Percentiles rank a stretch among this genome's conserved stretches.
phyloP scores from a whole-genome alignment of 768 basidiomycete species.

The Boletus edulis region DNA sequence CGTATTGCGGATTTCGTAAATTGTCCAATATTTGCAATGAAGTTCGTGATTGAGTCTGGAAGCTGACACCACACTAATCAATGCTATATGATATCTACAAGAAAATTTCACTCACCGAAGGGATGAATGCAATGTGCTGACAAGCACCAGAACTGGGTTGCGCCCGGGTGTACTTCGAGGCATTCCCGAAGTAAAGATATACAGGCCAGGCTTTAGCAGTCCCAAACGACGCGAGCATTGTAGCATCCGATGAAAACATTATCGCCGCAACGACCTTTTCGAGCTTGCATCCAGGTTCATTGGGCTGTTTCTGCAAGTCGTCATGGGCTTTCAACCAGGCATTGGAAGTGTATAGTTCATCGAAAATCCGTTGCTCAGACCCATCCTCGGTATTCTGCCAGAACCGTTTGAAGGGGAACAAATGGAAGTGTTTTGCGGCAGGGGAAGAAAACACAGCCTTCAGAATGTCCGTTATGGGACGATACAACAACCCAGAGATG shows the following conservation, averaged over 20 bases:
- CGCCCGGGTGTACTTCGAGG: neutral
- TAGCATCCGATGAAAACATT: neutral
- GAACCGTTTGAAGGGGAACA: neutral
- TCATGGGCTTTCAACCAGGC: neutral
- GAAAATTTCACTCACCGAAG: neutral
- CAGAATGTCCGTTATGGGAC: neutral
- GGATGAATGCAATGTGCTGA: neutral
- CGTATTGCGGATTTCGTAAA: neutral
- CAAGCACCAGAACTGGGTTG: neutral
- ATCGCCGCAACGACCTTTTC: neutral
- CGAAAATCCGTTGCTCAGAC: neutral
- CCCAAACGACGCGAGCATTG: neutral
- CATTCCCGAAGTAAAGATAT: neutral
- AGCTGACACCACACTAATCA: neutral
- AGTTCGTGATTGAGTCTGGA: neutral
- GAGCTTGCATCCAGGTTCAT: neutral
- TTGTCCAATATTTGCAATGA: neutral
- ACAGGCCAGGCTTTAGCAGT: neutral
- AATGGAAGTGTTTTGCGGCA: neutral
- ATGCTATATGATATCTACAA: too few species aligned
- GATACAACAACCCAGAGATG: neutral
- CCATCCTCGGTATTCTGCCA: neutral
- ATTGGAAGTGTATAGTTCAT: neutral
- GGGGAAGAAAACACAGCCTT: neutral
- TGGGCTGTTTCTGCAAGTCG: neutral